Percentiles rank a stretch among this genome's conserved stretches.
These are phyloP conservation scores for Cynara cardunculus DNA, from an alignment of 129 eudicot genomes.

Conservation along the genomic window DNA sequence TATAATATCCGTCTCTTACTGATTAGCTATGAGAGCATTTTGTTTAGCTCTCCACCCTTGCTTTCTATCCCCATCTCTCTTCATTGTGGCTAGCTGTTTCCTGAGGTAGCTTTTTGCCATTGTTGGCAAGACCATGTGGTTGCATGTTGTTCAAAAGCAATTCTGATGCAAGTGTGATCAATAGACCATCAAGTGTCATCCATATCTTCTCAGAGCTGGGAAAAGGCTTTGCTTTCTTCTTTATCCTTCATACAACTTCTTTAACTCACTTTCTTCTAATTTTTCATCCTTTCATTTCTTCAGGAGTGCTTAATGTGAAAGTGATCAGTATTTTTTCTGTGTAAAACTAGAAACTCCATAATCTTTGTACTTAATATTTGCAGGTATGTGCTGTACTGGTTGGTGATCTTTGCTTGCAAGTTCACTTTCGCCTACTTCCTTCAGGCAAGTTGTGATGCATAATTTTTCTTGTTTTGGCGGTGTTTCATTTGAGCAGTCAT, in stretches of 20 bases:
- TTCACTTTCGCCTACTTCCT: slow-evolving; percentile 90
- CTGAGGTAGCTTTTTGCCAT: not conserved
- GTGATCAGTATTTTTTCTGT: not conserved
- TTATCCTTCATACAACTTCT: not conserved
- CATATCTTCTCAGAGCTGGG: not conserved
- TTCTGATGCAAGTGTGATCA: not conserved
- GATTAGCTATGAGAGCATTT: not conserved
- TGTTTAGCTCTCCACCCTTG: not conserved
- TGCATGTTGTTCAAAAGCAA: not conserved
- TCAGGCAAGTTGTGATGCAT: slow-evolving; percentile 60
- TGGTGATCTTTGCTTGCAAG: slow-evolving; percentile 89
- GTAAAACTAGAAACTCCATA: slow-evolving; percentile 1
- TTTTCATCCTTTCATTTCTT: no score
- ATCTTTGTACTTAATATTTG: slow-evolving; percentile 25
- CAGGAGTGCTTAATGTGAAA: not conserved
- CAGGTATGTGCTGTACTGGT: slow-evolving; percentile 90
- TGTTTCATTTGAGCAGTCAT: not conserved
- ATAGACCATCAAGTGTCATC: not conserved
- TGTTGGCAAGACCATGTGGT: not conserved
- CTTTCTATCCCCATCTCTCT: not conserved
- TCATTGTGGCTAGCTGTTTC: not conserved
- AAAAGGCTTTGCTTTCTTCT: not conserved
- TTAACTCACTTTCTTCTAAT: not conserved
- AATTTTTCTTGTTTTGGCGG: not conserved
- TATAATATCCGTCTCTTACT: no score